phyloP scores from a whole-genome alignment of 768 basidiomycete species.

The Tephrocybe rancida region DNA sequence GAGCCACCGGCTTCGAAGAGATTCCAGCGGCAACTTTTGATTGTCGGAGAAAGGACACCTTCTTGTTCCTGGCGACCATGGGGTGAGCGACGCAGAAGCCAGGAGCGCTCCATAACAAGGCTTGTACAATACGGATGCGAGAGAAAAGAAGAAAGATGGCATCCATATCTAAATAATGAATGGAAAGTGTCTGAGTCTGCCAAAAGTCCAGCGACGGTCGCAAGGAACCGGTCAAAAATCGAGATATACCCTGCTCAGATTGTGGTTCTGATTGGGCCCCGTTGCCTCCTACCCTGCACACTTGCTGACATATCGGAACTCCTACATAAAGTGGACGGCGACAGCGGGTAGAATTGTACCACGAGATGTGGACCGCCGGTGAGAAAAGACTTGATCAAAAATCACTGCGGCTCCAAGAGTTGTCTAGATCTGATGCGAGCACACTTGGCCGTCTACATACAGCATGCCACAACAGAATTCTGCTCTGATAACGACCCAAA shows the following conservation, averaged over 20 bases:
- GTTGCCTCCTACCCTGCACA: not conserved
- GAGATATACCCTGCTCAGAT: not conserved
- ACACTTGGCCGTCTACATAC: not conserved
- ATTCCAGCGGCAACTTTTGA: not conserved
- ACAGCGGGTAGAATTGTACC: not conserved
- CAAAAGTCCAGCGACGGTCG: not conserved
- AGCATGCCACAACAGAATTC: not conserved
- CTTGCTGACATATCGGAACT: not conserved
- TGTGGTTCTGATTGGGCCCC: not conserved
- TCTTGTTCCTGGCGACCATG: slow-evolving; percentile 4
- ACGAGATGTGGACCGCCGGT: not conserved
- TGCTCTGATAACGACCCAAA: not conserved
- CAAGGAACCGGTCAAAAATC: not conserved
- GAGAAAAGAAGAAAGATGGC: not conserved
- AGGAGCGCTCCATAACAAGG: not conserved
- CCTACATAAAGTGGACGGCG: not conserved
- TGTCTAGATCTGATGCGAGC: not conserved
- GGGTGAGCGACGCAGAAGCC: not conserved
- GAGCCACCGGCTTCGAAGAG: not conserved
- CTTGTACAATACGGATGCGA: not conserved
- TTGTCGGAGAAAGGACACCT: slow-evolving; percentile 2
- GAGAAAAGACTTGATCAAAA: not conserved
- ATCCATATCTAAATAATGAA: not conserved
- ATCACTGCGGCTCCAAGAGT: slow-evolving; percentile 7
- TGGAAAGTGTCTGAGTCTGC: not conserved